These are phyloP conservation scores for Pseudogymnoascus sp. DNA, from an alignment of 2,329 filamentous ascomycete species.

Conservation along the genomic window DNA sequence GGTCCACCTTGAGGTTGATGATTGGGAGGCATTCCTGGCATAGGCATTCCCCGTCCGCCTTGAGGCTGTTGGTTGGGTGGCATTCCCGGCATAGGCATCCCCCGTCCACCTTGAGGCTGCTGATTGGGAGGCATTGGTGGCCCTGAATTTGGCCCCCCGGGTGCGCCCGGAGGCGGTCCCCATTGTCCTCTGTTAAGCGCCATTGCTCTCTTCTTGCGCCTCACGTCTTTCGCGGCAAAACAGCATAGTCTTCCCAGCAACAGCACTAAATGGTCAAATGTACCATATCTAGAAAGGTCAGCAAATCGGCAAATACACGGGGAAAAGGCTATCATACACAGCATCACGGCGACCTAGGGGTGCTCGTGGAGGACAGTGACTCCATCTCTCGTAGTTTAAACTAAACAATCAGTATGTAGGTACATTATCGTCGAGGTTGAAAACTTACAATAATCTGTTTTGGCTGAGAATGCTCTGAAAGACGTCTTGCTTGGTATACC, in stretches of 20 bases:
- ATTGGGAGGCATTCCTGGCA: background rate
- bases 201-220: slow-evolving; percentile 66
- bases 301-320: background rate
- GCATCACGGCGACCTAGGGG: slow-evolving; percentile 70
- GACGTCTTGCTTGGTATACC: slow-evolving; percentile 89
- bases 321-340: slow-evolving; percentile 41
- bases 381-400: slow-evolving; percentile 71
- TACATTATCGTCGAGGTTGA: background rate
- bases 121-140: background rate
- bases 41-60: background rate
- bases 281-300: slow-evolving; percentile 61
- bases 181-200: slow-evolving; percentile 41
- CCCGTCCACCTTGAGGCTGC: slow-evolving; percentile 7
- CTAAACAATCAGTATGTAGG: slow-evolving; percentile 11
- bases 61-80: slow-evolving; percentile 17
- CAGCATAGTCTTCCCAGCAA: slow-evolving; percentile 72
- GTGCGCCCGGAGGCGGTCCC: slow-evolving; percentile 21
- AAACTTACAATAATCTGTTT: slow-evolving; percentile 71
- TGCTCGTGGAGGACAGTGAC: slow-evolving; percentile 79
- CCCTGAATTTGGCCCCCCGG: background rate
- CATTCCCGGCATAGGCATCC: slow-evolving; percentile 1
- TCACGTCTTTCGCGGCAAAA: slow-evolving; percentile 70
- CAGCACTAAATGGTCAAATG: slow-evolving; percentile 80
- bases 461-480: slow-evolving; percentile 88
- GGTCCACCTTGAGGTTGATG: slow-evolving; percentile 18